phyloP scores from a whole-genome alignment of 805 yeast species.

The Wickerhamiella bombiphila region DNA sequence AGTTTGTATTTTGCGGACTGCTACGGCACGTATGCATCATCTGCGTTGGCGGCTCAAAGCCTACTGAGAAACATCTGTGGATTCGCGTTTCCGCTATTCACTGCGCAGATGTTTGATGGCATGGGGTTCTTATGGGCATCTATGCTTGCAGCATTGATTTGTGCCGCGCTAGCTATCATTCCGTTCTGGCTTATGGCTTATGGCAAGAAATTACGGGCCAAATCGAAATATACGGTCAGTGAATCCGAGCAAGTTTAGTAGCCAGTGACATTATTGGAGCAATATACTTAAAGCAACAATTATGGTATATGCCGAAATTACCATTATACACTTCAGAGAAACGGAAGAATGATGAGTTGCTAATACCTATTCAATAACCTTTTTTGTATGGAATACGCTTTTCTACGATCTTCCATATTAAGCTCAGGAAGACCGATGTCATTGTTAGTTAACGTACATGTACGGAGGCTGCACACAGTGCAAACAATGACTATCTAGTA shows the following conservation, averaged over 20 bases:
- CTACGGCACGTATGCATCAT: constrained; percentile 37
- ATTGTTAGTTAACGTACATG: too few relatives aligned
- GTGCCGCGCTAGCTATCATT: constrained; percentile 9
- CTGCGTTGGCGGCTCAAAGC: constrained; percentile 78
- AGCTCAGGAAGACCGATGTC: too few relatives aligned
- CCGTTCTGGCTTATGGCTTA: constrained; percentile 11
- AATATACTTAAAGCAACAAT: too few relatives aligned
- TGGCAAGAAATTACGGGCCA: constrained; percentile 7
- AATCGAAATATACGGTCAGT: constrained; percentile 8
- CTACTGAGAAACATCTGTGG: constrained; percentile 58
- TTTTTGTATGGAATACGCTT: too few relatives aligned
- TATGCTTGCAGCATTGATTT: constrained; percentile 29
- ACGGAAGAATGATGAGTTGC: too few relatives aligned
- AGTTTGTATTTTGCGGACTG: constrained; percentile 21
- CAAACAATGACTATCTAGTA: too few relatives aligned
- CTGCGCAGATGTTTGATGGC: constrained; percentile 60
- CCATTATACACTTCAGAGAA: too few relatives aligned
- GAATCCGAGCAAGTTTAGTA: constrained; percentile 7
- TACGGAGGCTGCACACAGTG: too few relatives aligned
- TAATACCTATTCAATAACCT: too few relatives aligned
- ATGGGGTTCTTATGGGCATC: constrained; percentile 41
- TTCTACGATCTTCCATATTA: too few relatives aligned
- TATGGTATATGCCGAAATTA: too few relatives aligned
- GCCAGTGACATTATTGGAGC: too few relatives aligned
- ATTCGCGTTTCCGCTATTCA: constrained; percentile 70